A percentile compares a stretch with the other conserved stretches of the same genome.
These are phyloP conservation scores for Aspergillus sp. DNA, from an alignment of 2,329 filamentous ascomycete genomes.

Conservation along the genomic window DNA sequence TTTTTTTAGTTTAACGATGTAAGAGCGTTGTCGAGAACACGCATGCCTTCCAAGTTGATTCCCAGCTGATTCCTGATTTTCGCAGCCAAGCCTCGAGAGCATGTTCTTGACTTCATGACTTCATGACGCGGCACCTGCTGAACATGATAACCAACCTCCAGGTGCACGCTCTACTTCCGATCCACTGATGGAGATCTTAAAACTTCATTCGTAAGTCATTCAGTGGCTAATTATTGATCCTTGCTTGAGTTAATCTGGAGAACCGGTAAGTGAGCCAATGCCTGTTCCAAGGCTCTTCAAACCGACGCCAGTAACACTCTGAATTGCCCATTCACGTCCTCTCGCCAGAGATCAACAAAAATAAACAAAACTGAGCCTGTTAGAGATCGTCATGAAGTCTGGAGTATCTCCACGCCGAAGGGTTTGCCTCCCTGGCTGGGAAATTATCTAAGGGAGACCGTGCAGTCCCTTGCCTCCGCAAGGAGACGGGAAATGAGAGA, in stretches of 20 bases:
- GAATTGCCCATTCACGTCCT: neutral
- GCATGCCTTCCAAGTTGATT: too few species aligned
- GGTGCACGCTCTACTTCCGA: neutral
- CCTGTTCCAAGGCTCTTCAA: neutral
- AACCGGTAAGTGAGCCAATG: too few species aligned
- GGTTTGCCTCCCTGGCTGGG: conserved; percentile 11
- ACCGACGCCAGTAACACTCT: too few species aligned
- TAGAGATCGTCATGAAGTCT: neutral
- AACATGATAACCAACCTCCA: too few species aligned
- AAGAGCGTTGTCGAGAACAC: too few species aligned
- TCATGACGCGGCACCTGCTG: too few species aligned
- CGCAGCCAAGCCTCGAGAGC: too few species aligned
- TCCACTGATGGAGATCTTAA: neutral
- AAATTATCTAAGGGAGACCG: conserved; percentile 13
- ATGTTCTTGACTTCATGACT: too few species aligned
- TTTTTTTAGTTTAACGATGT: too few species aligned
- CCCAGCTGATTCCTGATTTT: too few species aligned
- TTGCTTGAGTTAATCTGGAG: too few species aligned
- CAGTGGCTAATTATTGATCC: neutral
- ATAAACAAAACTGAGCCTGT: neutral
- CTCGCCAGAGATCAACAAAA: neutral
- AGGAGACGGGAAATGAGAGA: conserved; percentile 1
- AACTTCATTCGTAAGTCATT: neutral
- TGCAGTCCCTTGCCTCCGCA: conserved; percentile 12
- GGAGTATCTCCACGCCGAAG: neutral